Conservation (phyloP, 352 stramenopile genomes). For the Globisporangium cylindrosporum region DNA sequence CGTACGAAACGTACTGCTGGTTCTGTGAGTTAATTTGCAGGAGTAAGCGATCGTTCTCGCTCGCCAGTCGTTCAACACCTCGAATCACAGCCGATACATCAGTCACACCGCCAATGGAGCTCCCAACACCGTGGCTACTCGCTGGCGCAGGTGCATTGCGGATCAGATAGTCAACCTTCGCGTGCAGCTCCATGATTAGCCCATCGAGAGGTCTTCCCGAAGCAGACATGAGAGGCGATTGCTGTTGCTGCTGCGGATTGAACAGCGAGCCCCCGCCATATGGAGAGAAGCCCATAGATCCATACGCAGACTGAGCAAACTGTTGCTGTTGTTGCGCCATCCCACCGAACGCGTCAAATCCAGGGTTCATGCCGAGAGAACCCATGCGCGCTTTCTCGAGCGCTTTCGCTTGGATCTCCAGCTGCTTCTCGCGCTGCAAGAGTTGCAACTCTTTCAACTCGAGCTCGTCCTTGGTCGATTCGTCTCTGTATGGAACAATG, state of each 20-base stretch:
- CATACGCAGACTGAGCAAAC: conserved; percentile 7
- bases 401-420: conserved; percentile 42
- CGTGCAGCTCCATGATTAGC: conserved; percentile 59
- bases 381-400: conserved; percentile 37
- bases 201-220: conserved; percentile 41
- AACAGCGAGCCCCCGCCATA: conserved; percentile 9
- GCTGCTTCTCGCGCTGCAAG: conserved; percentile 49
- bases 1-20: conserved; percentile 66
- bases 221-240: conserved; percentile 22
- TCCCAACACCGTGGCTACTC: not conserved
- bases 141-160: conserved; percentile 41
- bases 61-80: conserved; percentile 67
- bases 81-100: conserved; percentile 63
- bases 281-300: conserved; percentile 9
- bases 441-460: conserved; percentile 55
- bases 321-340: conserved; percentile 13
- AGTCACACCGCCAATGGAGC: conserved; percentile 29
- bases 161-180: conserved; percentile 80
- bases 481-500: conserved; percentile 49
- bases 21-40: conserved; percentile 79
- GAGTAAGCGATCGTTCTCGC: conserved; percentile 72
- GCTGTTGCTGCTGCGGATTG: conserved; percentile 23
- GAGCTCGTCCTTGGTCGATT: conserved; percentile 23
- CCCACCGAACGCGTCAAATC: conserved; percentile 27
- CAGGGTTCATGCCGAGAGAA: conserved; percentile 16